These are phyloP conservation scores for Moesziomyces antarcticus DNA, from an alignment of 1,284 basidiomycete genomes.

Conservation along the genomic window DNA sequence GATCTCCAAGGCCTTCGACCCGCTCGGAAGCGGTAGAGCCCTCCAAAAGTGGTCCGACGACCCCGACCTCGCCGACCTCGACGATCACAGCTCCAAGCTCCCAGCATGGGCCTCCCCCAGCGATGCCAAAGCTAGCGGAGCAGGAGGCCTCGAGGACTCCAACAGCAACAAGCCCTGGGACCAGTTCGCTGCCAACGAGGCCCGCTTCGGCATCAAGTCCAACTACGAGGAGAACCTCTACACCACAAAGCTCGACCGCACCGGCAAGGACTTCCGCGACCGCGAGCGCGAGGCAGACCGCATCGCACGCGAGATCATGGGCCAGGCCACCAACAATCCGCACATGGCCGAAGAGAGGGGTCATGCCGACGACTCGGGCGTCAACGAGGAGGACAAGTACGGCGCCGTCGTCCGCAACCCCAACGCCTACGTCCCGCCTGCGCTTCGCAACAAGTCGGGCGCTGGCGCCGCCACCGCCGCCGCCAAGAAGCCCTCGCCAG, in stretches of 20 bases:
- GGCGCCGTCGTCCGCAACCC: slow-evolving; percentile 88
- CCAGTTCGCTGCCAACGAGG: slow-evolving; percentile 94
- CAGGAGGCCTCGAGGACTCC: slow-evolving; percentile 16
- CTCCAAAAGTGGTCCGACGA: slow-evolving; percentile 62
- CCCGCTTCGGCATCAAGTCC: slow-evolving; percentile 89
- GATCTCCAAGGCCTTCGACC: slow-evolving; percentile 55
- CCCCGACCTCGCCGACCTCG: slow-evolving; percentile 46
- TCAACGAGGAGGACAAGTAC: slow-evolving; percentile 97
- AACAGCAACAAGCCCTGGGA: slow-evolving; percentile 76
- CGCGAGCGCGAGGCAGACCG: slow-evolving; percentile 86
- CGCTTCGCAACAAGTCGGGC: slow-evolving; percentile 72
- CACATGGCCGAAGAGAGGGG: slow-evolving; percentile 93
- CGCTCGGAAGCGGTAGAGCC: slow-evolving; percentile 46
- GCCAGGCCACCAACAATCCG: slow-evolving; percentile 73
- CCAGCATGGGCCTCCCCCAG: slow-evolving; percentile 35
- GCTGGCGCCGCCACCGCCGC: slow-evolving; percentile 43
- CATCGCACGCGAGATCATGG: slow-evolving; percentile 90
- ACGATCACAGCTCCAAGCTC: slow-evolving; percentile 22
- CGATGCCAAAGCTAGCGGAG: slow-evolving; percentile 18
- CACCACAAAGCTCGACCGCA: slow-evolving; percentile 91
- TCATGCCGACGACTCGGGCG: slow-evolving; percentile 76
- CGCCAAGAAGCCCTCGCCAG: slow-evolving; percentile 45
- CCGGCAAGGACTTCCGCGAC: slow-evolving; percentile 85
- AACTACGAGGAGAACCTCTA: slow-evolving; percentile 94
- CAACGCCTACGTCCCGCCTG: slow-evolving; percentile 92